Conservation (phyloP, 2,329 filamentous ascomycete genomes). For the Claviceps paspali region DNA sequence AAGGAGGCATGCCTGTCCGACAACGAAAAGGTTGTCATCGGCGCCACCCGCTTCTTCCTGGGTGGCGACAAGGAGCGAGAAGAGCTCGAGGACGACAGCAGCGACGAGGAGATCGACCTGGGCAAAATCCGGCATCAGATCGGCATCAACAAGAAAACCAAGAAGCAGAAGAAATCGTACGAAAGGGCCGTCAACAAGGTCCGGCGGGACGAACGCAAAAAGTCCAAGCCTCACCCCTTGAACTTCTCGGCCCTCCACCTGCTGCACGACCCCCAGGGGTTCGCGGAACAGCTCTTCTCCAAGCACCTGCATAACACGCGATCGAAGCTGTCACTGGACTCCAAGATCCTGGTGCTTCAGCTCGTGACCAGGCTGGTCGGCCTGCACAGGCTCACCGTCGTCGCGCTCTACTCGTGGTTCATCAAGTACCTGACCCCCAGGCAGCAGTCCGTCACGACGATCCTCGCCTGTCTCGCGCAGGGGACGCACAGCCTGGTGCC, state of each 20-base stretch:
- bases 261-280: conserved; percentile 85
- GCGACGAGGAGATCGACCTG: conserved; percentile 66
- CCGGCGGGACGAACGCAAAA: conserved; percentile 74
- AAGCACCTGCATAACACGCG: conserved; percentile 84
- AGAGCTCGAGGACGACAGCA: conserved; percentile 78
- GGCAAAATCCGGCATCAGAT: conserved; percentile 69
- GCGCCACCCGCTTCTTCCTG: conserved; percentile 85
- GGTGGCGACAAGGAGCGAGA: conserved; percentile 93
- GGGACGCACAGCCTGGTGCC: conserved; percentile 83
- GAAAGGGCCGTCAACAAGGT: conserved; percentile 71
- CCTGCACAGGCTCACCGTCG: conserved; percentile 78
- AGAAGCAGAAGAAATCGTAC: conserved; percentile 67
- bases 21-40: conserved; percentile 82
- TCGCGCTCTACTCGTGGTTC: conserved; percentile 91
- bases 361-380: conserved; percentile 83
- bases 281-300: conserved; percentile 76
- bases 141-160: conserved; percentile 91
- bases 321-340: conserved; percentile 71
- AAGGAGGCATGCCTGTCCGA: conserved; percentile 80
- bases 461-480: conserved; percentile 84
- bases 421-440: conserved; percentile 80
- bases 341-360: conserved; percentile 79
- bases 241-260: conserved; percentile 96
- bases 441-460: conserved; percentile 82
- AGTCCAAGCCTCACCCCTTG: conserved; percentile 69